Conservation (phyloP, 2,329 filamentous ascomycete species). For the Paraconiothyrium brasiliense region DNA sequence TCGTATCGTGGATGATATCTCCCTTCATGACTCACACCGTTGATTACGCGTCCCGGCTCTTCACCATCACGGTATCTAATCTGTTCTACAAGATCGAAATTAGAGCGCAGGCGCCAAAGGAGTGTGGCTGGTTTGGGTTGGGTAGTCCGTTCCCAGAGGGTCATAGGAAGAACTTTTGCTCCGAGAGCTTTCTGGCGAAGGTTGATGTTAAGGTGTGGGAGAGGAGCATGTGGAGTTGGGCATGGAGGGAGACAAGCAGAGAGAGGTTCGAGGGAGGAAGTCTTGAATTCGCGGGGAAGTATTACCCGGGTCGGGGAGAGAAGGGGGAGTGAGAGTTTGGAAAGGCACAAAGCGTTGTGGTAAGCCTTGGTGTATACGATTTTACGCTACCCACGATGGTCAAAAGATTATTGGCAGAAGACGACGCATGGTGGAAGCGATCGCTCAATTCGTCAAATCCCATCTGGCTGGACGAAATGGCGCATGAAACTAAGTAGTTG, state of each 20-base stretch:
- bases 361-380: no score
- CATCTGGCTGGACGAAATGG: no score
- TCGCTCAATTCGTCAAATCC: no score
- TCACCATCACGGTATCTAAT: conserved; percentile 50
- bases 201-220: conserved; percentile 55
- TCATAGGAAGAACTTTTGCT: conserved; percentile 55
- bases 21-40: conserved; percentile 55
- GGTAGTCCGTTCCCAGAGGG: conserved; percentile 58
- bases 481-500: no score
- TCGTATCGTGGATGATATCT: conserved; percentile 40
- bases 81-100: conserved; percentile 55
- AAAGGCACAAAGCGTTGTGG: background rate
- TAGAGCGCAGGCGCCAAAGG: conserved; percentile 52
- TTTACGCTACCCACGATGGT: no score
- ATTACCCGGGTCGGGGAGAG: conserved; percentile 55
- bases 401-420: no score
- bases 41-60: conserved; percentile 52
- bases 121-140: conserved; percentile 56
- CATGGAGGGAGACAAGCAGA: conserved; percentile 52
- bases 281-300: conserved; percentile 61
- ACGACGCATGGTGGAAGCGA: no score
- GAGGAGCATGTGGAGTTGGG: conserved; percentile 45
- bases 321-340: conserved; percentile 43
- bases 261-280: conserved; percentile 56
- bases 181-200: conserved; percentile 58